Conservation (phyloP, 257 asterid genomes). For the Phtheirospermum japonicum region DNA sequence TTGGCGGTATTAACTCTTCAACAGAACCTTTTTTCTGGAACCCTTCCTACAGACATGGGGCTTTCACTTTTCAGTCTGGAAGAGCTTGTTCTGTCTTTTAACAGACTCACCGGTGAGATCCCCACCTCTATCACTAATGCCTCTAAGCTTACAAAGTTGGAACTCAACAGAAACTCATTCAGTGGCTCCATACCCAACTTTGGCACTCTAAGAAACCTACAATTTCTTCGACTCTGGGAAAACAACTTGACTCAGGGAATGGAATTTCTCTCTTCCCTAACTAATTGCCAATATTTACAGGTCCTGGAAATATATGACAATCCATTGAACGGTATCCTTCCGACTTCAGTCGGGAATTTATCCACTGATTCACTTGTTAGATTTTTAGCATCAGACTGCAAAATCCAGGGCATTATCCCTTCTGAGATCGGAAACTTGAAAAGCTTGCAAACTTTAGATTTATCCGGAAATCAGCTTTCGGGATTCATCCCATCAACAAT, state of each 20-base stretch:
- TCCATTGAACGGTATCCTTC: not conserved
- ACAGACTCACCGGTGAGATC: not conserved
- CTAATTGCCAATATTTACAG: not conserved
- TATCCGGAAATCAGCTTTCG: not conserved
- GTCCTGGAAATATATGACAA: not conserved
- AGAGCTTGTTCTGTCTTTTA: not conserved
- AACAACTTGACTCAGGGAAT: not conserved
- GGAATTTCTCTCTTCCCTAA: not conserved
- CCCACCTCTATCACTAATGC: not conserved
- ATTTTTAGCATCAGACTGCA: not conserved
- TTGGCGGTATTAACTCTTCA: not conserved
- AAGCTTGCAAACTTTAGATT: not conserved
- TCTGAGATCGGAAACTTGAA: not conserved
- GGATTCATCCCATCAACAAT: not conserved
- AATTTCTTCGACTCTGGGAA: not conserved
- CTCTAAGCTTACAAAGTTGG: not conserved
- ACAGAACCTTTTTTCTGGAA: not conserved
- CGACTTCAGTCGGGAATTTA: not conserved
- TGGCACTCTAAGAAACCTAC: not conserved
- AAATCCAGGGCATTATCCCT: not conserved
- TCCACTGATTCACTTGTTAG: not conserved
- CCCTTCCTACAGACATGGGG: not conserved
- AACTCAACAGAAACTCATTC: not conserved
- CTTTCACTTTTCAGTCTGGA: not conserved
- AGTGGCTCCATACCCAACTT: slow-evolving; percentile 1